Conservation (phyloP, 306 rosid genomes). For the Citrullus mucosospermus region DNA sequence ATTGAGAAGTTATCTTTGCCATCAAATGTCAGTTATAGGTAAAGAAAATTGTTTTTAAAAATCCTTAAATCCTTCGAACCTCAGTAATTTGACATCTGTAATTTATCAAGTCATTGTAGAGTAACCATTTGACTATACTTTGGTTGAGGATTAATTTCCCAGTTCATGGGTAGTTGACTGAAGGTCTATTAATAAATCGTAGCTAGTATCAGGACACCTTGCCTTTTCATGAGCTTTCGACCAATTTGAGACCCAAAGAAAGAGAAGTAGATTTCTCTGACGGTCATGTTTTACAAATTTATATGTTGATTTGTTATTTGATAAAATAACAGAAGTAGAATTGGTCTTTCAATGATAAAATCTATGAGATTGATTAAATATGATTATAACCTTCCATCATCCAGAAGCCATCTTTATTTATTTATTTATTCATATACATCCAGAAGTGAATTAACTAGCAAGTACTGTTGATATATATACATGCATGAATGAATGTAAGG, state of each 20-base stretch:
- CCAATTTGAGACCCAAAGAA: not conserved
- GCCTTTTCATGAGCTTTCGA: not conserved
- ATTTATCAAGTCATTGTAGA: not conserved
- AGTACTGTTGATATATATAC: not conserved
- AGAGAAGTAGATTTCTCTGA: not conserved
- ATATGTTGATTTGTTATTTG: not conserved
- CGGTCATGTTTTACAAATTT: not conserved
- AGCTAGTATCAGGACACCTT: not conserved
- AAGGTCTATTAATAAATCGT: not conserved
- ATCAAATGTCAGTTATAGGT: conserved; percentile 74
- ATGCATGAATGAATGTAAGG: not conserved
- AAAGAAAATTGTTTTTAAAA: conserved; percentile 15
- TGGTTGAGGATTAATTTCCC: not conserved
- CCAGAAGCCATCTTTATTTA: not conserved
- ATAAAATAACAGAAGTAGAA: not conserved
- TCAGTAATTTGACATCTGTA: not conserved
- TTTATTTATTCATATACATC: not conserved
- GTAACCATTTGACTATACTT: not conserved
- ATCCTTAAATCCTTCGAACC: not conserved
- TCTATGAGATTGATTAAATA: not conserved
- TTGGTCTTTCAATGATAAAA: not conserved
- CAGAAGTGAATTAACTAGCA: not conserved
- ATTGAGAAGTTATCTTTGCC: conserved; percentile 61
- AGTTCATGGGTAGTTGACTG: not conserved
- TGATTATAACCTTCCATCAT: not conserved